Percentiles rank a stretch among this genome's conserved stretches.
Evolutionary conservation across 1,284 basidiomycete genomes (phyloP).

Genomic region (Phlebopus sp.): DNA sequence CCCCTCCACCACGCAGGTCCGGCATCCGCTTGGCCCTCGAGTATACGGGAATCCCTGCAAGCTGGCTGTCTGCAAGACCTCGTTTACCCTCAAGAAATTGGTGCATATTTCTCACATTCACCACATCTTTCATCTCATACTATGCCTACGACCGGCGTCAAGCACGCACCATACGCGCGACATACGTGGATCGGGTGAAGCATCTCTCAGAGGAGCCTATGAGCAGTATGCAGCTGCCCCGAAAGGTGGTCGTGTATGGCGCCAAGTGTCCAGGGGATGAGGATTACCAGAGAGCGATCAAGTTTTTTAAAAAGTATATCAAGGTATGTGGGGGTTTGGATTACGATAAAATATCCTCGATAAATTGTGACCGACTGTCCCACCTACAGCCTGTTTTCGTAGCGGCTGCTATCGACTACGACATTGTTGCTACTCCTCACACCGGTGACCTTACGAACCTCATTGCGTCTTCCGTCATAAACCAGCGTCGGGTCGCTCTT

Average conservation of each 20-base stretch:
- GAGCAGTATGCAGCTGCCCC: conserved; percentile 64
- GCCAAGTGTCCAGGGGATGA: conserved; percentile 94
- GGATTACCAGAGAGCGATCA: conserved; percentile 80
- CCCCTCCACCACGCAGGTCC: conserved; percentile 30
- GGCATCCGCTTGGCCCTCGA: conserved; percentile 53
- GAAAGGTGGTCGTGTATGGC: conserved; percentile 86
- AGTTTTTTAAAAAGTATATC: conserved; percentile 94
- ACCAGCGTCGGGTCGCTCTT: conserved; percentile 57
- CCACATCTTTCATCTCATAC: conserved; percentile 66
- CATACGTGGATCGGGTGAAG: conserved; percentile 80
- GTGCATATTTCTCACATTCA: conserved; percentile 85
- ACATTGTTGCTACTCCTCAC: conserved; percentile 77
- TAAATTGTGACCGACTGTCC: conserved; percentile 3
- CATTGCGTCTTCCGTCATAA: conserved; percentile 71
- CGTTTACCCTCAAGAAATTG: conserved; percentile 88
- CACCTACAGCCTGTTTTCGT: conserved; percentile 81
- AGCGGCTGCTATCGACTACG: conserved; percentile 92
- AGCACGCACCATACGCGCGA: conserved; percentile 72
- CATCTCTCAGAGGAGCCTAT: conserved; percentile 70
- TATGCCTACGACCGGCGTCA: conserved; percentile 86
- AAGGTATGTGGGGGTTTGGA: conserved; percentile 62
- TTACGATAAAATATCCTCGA: conserved; percentile 6
- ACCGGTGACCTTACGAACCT: conserved; percentile 82
- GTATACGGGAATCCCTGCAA: conserved; percentile 67
- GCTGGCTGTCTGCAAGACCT: conserved; percentile 73